Evolutionary conservation across 2,329 filamentous ascomycete species (phyloP).

Genomic region (Microcera coccophila): DNA sequence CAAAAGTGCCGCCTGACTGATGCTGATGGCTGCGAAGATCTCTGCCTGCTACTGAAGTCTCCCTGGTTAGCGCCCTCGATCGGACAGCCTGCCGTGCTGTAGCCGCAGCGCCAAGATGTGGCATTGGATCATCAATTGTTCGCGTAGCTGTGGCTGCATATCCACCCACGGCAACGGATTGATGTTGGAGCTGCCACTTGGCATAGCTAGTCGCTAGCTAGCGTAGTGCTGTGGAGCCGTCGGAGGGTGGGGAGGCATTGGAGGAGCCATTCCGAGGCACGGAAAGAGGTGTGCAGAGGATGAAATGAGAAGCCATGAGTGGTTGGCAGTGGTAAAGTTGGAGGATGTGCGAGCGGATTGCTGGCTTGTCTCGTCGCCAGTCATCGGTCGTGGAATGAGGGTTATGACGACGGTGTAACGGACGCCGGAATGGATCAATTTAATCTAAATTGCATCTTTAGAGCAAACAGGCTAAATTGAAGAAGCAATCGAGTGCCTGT

Average conservation of each 20-base stretch:
- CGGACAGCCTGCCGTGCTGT: constrained; percentile 22
- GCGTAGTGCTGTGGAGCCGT: neutral
- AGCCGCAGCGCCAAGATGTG: constrained; percentile 23
- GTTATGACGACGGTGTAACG: too few species aligned
- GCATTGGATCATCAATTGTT: too few species aligned
- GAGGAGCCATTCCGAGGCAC: neutral
- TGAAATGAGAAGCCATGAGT: neutral
- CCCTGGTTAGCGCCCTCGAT: constrained; percentile 18
- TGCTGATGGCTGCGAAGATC: neutral
- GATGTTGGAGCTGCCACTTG: too few species aligned
- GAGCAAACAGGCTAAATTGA: too few species aligned
- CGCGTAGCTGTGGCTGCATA: constrained; percentile 1
- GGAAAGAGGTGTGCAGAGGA: neutral
- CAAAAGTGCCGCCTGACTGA: neutral
- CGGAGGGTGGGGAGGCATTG: neutral
- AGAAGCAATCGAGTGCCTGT: too few species aligned
- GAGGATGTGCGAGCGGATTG: too few species aligned
- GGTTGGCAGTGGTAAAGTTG: neutral
- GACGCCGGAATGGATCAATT: too few species aligned
- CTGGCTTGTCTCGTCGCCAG: neutral
- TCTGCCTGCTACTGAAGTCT: neutral
- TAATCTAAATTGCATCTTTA: too few species aligned
- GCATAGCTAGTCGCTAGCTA: too few species aligned
- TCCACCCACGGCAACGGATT: too few species aligned
- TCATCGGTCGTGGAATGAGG: too few species aligned